Percentiles rank a stretch among this genome's conserved stretches.
Conservation (phyloP, 805 yeast species). For the Pichia thaimueangensis region DNA sequence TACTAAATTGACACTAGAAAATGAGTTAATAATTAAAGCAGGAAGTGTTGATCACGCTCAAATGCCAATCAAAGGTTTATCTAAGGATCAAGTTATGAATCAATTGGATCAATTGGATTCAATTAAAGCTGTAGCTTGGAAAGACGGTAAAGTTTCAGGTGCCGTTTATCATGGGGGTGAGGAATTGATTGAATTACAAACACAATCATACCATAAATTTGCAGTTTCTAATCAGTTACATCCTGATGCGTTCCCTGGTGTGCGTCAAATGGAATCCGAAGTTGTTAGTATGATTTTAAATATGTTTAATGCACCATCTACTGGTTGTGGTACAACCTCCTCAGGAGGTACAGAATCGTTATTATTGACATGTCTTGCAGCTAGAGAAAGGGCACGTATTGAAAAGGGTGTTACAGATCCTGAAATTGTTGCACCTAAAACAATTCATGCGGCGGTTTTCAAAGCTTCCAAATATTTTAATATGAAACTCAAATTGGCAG, state of each 20-base stretch:
- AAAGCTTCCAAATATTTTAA: conserved; percentile 90
- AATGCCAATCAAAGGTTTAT: conserved; percentile 59
- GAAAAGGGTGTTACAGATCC: conserved; percentile 60
- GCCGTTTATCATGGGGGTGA: conserved; percentile 95
- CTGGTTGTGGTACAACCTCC: conserved; percentile 74
- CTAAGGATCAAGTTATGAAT: conserved; percentile 37
- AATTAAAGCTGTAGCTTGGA: conserved; percentile 68
- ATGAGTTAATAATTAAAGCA: conserved; percentile 50
- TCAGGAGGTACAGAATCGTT: conserved; percentile 96
- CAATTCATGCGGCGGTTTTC: conserved; percentile 92
- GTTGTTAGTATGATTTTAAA: conserved; percentile 85
- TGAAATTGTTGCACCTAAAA: conserved; percentile 82
- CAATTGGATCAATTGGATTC: conserved; percentile 45
- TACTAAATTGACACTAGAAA: conserved; percentile 46
- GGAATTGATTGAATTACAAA: conserved; percentile 67
- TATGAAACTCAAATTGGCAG: conserved; percentile 77
- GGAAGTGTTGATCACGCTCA: conserved; percentile 34
- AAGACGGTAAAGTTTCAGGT: conserved; percentile 81
- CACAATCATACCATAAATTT: conserved; percentile 66
- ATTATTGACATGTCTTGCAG: conserved; percentile 78
- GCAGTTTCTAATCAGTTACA: conserved; percentile 92
- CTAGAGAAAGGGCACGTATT: conserved; percentile 65
- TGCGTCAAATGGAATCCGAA: conserved; percentile 93
- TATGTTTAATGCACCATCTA: conserved; percentile 72
- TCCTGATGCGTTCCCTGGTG: conserved; percentile 96